A percentile compares a stretch with the other conserved stretches of the same genome.
These are phyloP conservation scores for Vitis hybrid DNA, from an alignment of 177 flowering plant species.

Conservation along the genomic window DNA sequence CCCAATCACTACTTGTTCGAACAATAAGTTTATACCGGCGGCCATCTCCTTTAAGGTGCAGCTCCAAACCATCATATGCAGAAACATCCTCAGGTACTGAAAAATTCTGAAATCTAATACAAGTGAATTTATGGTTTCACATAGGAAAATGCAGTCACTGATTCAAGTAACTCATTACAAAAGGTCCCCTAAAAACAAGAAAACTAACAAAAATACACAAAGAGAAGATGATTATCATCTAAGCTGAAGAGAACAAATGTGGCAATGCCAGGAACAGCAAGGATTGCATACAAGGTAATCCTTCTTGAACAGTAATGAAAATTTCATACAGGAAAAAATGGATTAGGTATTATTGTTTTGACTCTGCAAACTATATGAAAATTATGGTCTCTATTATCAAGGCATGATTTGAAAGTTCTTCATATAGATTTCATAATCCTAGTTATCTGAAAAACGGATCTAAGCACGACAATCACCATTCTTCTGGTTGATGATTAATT, in stretches of 20 bases:
- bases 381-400: background rate
- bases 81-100: conserved; percentile 82
- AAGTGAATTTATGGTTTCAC: background rate
- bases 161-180: background rate
- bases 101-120: conserved; percentile 64
- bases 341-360: background rate
- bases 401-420: too few species aligned
- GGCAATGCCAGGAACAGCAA: too few species aligned
- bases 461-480: too few species aligned
- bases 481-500: too few species aligned
- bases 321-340: background rate
- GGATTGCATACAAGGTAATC: background rate
- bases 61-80: conserved; percentile 92
- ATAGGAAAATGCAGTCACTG: background rate
- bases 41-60: conserved; percentile 88
- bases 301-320: background rate
- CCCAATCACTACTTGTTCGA: conserved; percentile 92
- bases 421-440: too few species aligned
- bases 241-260: too few species aligned
- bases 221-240: background rate
- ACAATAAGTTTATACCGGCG: conserved; percentile 83
- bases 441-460: too few species aligned
- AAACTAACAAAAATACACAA: background rate
- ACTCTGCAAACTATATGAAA: background rate
- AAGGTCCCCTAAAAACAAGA: background rate